A percentile compares a stretch with the other conserved stretches of the same genome.
phyloP scores from a whole-genome alignment of 2,329 filamentous ascomycete genomes.

The Pyricularia grisea region DNA sequence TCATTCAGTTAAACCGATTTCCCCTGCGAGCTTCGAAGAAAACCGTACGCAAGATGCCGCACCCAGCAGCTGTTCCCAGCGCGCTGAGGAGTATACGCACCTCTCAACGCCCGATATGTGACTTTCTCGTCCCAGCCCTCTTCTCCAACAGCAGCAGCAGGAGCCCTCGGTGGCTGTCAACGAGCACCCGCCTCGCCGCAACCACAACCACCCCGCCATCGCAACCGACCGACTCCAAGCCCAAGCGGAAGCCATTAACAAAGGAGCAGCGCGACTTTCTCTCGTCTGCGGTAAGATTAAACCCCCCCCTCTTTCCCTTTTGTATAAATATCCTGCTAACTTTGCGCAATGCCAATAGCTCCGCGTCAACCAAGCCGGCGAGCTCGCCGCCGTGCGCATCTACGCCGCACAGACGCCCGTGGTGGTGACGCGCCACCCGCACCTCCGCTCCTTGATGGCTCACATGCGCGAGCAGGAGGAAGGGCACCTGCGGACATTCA shows the following conservation, averaged over 20 bases:
- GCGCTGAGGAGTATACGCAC: constrained; percentile 11
- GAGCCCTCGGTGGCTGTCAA: constrained; percentile 12
- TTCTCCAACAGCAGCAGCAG: constrained; percentile 12
- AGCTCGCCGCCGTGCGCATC: constrained; percentile 92
- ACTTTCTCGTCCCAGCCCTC: constrained; percentile 28
- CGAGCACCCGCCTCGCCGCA: constrained; percentile 9
- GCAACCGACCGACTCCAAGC: constrained; percentile 15
- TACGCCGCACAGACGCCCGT: constrained; percentile 82
- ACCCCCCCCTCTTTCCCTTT: constrained; percentile 6
- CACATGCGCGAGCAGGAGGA: constrained; percentile 99
- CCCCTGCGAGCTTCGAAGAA: not conserved
- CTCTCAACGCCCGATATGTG: constrained; percentile 17
- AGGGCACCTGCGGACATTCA: constrained; percentile 79
- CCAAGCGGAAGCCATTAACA: constrained; percentile 51
- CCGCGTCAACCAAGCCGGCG: constrained; percentile 93
- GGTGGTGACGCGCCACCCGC: constrained; percentile 71
- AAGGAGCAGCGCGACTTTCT: constrained; percentile 65
- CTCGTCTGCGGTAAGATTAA: constrained; percentile 52
- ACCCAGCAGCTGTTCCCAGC: constrained; percentile 12
- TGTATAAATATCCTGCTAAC: no score
- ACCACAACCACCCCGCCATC: constrained; percentile 12
- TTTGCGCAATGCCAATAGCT: constrained; percentile 37
- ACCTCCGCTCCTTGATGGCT: constrained; percentile 82
- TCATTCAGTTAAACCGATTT: not conserved
- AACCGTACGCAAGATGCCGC: constrained; percentile 12